These are phyloP conservation scores for Penicillium chermesinum DNA, from an alignment of 495 filamentous ascomycete species.

Conservation along the genomic window DNA sequence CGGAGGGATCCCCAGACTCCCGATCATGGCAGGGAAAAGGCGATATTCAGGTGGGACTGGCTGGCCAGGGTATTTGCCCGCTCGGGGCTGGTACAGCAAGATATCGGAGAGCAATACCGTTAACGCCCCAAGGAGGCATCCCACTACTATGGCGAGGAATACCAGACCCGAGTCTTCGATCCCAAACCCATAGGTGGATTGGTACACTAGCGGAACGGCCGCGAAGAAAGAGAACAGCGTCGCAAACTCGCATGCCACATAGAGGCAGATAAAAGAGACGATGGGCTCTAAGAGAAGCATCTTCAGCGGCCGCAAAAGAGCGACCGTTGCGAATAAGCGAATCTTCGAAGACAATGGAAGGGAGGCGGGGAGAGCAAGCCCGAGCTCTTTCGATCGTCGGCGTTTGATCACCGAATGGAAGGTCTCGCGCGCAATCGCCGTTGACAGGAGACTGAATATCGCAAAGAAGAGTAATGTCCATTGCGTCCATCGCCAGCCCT, in stretches of 20 bases:
- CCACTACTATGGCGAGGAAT: conserved; percentile 55
- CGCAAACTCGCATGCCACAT: conserved; percentile 58
- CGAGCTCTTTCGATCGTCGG: conserved; percentile 42
- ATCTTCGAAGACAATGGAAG: conserved; percentile 31
- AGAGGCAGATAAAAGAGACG: conserved; percentile 55
- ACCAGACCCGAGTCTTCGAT: conserved; percentile 49
- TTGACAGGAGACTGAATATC: conserved; percentile 30
- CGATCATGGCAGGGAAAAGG: conserved; percentile 55
- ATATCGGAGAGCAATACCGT: conserved; percentile 44
- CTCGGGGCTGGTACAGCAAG: conserved; percentile 11
- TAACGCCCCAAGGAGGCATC: conserved; percentile 46
- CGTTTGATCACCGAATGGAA: conserved; percentile 58
- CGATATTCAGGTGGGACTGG: conserved; percentile 48
- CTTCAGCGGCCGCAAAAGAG: conserved; percentile 53
- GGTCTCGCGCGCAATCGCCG: conserved; percentile 45
- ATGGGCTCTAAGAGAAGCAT: conserved; percentile 67
- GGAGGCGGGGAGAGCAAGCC: conserved; percentile 30
- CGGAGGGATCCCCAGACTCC: conserved; percentile 50
- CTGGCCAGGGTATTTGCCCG: conserved; percentile 28
- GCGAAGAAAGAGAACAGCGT: conserved; percentile 64
- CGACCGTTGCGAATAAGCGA: conserved; percentile 49
- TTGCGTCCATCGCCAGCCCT: conserved; percentile 60
- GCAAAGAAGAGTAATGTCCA: conserved; percentile 49
- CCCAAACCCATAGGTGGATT: conserved; percentile 44
- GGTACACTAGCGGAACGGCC: conserved; percentile 53